These are phyloP conservation scores for Castanea mollissima DNA, from an alignment of 306 rosid genomes.

Conservation along the genomic window DNA sequence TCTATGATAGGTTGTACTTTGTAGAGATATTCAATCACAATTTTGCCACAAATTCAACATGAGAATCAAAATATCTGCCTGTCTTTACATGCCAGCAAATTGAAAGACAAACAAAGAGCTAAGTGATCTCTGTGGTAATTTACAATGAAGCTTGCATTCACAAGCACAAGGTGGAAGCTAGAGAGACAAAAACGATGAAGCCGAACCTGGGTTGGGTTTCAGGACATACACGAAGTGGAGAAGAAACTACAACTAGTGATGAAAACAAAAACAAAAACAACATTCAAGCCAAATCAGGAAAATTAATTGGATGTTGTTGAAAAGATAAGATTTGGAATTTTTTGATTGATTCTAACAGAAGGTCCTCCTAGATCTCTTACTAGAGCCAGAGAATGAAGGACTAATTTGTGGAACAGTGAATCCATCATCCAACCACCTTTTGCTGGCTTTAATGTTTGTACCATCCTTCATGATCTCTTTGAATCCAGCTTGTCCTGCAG, in stretches of 20 bases:
- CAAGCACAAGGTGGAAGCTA: no score
- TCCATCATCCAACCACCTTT: slow-evolving; percentile 57
- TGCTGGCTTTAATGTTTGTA: slow-evolving; percentile 32
- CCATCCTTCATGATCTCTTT: slow-evolving; percentile 40
- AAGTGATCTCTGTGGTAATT: no score
- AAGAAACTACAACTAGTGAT: background rate
- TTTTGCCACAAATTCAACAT: no score
- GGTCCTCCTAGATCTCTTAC: slow-evolving; percentile 54
- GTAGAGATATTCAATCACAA: no score
- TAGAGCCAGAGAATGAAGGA: slow-evolving; percentile 37
- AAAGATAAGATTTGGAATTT: background rate
- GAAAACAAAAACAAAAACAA: background rate
- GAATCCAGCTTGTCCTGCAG: slow-evolving; percentile 16
- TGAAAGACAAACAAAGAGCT: no score
- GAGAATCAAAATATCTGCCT: no score
- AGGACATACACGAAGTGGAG: no score
- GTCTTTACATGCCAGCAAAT: no score
- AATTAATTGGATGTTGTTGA: background rate
- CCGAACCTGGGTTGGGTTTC: no score
- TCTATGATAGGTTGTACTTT: no score
- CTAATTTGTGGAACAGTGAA: slow-evolving; percentile 85
- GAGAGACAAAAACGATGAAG: no score
- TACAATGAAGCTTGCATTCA: no score
- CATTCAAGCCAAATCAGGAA: slow-evolving; percentile 3
- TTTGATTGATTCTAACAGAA: slow-evolving; percentile 38